Percentiles rank a stretch among this genome's conserved stretches.
phyloP scores from a whole-genome alignment of 306 rosid species.

The Gynostemma pentaphyllum region DNA sequence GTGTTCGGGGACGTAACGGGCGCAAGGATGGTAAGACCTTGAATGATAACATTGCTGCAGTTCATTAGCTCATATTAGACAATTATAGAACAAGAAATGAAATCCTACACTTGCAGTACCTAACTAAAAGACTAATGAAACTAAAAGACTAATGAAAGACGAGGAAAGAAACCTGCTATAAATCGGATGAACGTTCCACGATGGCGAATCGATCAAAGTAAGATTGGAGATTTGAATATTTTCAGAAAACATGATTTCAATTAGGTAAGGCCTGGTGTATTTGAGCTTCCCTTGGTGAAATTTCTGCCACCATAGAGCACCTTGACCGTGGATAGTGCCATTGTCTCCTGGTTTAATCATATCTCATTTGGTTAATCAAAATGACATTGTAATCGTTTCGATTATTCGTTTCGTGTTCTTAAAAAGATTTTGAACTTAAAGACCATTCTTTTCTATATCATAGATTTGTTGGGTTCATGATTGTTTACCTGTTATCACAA shows the following conservation, averaged over 20 bases:
- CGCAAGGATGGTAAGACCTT: conserved; percentile 38
- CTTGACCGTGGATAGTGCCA: conserved; percentile 41
- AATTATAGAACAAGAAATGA: no score
- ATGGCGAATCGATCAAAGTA: conserved; percentile 30
- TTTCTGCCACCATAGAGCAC: conserved; percentile 35
- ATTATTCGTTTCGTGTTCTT: no score
- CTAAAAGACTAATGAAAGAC: no score
- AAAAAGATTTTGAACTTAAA: no score
- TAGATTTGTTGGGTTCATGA: no score
- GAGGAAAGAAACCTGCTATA: conserved; percentile 45
- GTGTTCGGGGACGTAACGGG: conserved; percentile 39
- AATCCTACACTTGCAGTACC: no score
- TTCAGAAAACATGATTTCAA: conserved; percentile 25
- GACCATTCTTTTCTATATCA: no score
- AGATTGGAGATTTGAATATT: conserved; percentile 28
- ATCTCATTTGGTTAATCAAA: no score
- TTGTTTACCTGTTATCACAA: conserved; percentile 36
- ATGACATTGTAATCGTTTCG: no score
- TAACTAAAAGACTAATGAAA: no score
- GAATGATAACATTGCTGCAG: conserved; percentile 32
- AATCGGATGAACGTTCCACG: conserved; percentile 42
- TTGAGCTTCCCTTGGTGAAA: conserved; percentile 39
- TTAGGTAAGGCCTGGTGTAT: conserved; percentile 37
- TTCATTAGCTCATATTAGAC: no score
- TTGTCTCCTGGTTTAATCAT: conserved; percentile 32